Evolutionary conservation across 352 stramenopile genomes (phyloP).

Genomic region (Globisporangium uncinulatum): DNA sequence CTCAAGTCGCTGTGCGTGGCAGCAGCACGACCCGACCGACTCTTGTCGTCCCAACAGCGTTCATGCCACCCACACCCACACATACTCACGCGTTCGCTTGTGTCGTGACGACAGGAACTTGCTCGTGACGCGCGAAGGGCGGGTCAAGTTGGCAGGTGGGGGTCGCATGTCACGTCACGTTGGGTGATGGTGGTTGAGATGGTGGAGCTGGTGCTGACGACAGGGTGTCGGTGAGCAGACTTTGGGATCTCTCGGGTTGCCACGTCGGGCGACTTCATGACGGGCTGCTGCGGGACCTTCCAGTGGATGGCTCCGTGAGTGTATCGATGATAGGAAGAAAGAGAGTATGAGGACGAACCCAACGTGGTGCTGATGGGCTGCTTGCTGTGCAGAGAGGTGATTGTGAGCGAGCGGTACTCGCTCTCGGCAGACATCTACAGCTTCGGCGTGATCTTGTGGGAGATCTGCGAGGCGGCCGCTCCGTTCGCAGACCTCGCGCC

Average conservation of each 20-base stretch:
- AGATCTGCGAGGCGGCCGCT: slow-evolving; percentile 61
- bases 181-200: no score
- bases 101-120: slow-evolving; percentile 39
- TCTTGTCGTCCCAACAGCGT: background rate
- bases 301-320: slow-evolving; percentile 83
- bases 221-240: slow-evolving; percentile 21
- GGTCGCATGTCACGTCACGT: background rate
- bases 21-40: no score
- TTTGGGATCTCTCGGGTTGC: slow-evolving; percentile 73
- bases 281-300: slow-evolving; percentile 70
- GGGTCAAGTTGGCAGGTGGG: slow-evolving; percentile 64
- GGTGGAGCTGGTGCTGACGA: background rate
- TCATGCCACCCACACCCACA: background rate
- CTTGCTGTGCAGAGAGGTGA: slow-evolving; percentile 45
- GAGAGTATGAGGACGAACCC: background rate
- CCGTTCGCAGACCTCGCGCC: slow-evolving; percentile 58
- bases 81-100: background rate
- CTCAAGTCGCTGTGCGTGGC: slow-evolving; percentile 67
- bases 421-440: slow-evolving; percentile 76
- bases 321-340: background rate
- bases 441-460: slow-evolving; percentile 76
- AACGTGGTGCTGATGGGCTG: background rate
- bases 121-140: slow-evolving; percentile 61
- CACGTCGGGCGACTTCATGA: slow-evolving; percentile 51
- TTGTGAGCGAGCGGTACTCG: slow-evolving; percentile 59